phyloP scores from a whole-genome alignment of 2,329 filamentous ascomycete genomes.

The Cladosporium velox region DNA sequence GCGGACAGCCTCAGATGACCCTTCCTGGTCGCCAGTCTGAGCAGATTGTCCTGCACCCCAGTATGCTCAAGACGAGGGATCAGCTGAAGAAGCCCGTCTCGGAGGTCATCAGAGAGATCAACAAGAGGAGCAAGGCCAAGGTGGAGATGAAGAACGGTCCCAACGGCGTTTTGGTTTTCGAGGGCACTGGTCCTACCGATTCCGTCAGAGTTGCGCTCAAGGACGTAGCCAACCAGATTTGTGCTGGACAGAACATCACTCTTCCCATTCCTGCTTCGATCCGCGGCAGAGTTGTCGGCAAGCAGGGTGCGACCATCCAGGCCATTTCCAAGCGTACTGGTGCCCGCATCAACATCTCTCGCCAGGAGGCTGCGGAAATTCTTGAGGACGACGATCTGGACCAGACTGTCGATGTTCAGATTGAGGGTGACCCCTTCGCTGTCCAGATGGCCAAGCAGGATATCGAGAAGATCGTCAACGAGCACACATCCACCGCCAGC shows the following conservation, averaged over 20 bases:
- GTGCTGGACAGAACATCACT: constrained; percentile 73
- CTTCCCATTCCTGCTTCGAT: constrained; percentile 82
- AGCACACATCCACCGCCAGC: constrained; percentile 79
- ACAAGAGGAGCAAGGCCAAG: constrained; percentile 84
- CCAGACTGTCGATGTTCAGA: constrained; percentile 76
- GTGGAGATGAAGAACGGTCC: constrained; percentile 75
- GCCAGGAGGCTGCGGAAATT: constrained; percentile 64
- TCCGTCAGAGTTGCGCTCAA: constrained; percentile 84
- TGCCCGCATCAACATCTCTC: constrained; percentile 86
- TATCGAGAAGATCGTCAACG: constrained; percentile 84
- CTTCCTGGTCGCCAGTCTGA: constrained; percentile 84
- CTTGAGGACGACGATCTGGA: constrained; percentile 71
- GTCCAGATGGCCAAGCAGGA: constrained; percentile 80
- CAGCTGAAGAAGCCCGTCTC: constrained; percentile 82
- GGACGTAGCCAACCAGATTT: constrained; percentile 85
- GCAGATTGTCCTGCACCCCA: constrained; percentile 70
- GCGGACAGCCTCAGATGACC: constrained; percentile 55
- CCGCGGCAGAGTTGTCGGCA: constrained; percentile 89
- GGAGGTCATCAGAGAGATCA: constrained; percentile 88
- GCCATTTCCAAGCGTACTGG: constrained; percentile 86
- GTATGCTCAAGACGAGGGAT: constrained; percentile 72
- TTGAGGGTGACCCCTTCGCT: constrained; percentile 89
- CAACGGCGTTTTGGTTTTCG: constrained; percentile 74
- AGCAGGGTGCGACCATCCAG: constrained; percentile 86
- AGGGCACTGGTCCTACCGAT: constrained; percentile 80